Evolutionary conservation across 768 basidiomycete genomes (phyloP), one percentile per base, ranked within the genome.

Genomic region (Guyanaporus albipodus): DNA sequence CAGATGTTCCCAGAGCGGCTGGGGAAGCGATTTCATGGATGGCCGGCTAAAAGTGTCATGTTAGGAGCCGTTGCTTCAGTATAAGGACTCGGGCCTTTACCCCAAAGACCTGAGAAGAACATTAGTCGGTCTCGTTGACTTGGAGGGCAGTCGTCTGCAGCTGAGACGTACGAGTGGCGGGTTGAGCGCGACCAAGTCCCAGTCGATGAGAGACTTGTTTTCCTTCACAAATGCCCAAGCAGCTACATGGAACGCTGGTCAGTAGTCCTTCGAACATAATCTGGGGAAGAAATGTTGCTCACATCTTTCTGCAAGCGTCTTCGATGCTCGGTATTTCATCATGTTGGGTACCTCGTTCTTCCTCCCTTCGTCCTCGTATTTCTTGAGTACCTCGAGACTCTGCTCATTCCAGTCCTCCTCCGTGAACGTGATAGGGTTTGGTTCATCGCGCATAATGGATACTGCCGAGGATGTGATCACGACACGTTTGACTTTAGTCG

Each of bases 381-480:
- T 66, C 38, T 67, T 57, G 15, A 78, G 56, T 5, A 76, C 67
- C n/a, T 67, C 64, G 2, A 67, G 46, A 28, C 44, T 55, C 41
- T 66, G 66, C 12, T 77, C 61, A 54, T 85, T 83, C 87, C 86
- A 88, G 62, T 86, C 71, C 11, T 54, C 50, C 57, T 85, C 81
- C 31, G 59, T 67, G 54, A 72, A 77, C 1, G 66, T 64, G 1
- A 33, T 24, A 0, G 62, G 52, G 0, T 55, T 55, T 1, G 69
- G 60, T 0, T 53, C 52, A 0, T 63, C 48, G 4, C 56, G 50
- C 2, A 75, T 50, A 11, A 85, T 56, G 0, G 81, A 67, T 1
- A 77, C 84, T 37, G 62, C 68, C 2, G 85, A 87, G 9, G 80
- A 80, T 0, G 84, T 87, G 48, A 87, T 63, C 8, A 89, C 78